Conservation (phyloP, 169 alveolate genomes). For the Plasmodium adleri region DNA sequence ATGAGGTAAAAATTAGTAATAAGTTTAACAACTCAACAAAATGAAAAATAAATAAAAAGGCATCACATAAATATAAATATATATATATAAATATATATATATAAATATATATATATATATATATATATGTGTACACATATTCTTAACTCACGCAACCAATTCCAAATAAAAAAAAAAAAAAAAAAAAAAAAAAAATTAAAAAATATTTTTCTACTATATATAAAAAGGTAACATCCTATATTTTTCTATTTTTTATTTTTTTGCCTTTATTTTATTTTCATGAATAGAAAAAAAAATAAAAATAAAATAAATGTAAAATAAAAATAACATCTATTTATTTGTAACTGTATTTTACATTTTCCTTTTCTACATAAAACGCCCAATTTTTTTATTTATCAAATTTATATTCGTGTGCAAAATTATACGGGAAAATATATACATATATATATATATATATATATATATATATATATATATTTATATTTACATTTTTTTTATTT, state of each 20-base stretch:
- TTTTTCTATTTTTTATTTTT: no score
- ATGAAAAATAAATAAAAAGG: neutral
- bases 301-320: no score
- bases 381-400: no score
- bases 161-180: neutral
- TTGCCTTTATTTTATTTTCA: no score
- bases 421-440: neutral
- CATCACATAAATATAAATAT: neutral
- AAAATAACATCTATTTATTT: no score
- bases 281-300: no score
- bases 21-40: neutral
- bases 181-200: no score
- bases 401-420: no score
- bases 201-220: no score
- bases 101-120: no score
- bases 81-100: neutral
- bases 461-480: neutral
- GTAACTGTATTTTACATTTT: no score
- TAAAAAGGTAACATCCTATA: no score
- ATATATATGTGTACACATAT: neutral
- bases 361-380: neutral
- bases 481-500: neutral
- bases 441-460: neutral
- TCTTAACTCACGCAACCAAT: neutral
- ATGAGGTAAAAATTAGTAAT: neutral